phyloP scores from a whole-genome alignment of 2,329 filamentous ascomycete species.

The Fusarium longipes region DNA sequence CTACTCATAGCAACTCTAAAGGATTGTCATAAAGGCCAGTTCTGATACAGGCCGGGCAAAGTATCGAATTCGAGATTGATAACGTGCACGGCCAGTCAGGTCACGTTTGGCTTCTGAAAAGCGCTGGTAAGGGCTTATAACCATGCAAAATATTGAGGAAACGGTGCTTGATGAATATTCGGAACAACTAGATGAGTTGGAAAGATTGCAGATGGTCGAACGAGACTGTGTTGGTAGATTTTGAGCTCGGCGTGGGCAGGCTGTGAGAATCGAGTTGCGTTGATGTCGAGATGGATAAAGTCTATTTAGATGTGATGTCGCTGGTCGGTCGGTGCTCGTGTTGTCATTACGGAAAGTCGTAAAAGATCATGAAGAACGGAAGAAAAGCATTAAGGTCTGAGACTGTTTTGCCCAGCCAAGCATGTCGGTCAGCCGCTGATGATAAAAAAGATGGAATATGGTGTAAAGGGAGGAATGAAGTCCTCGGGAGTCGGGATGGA shows the following conservation, averaged over 20 bases:
- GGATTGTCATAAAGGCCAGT: conserved; percentile 44
- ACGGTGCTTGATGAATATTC: conserved; percentile 7
- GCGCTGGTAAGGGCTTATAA: conserved; percentile 27
- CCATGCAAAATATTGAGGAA: conserved; percentile 35
- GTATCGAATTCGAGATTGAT: conserved; percentile 35
- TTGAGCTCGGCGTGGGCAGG: conserved; percentile 36
- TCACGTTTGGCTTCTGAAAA: conserved; percentile 28
- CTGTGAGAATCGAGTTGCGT: conserved; percentile 18
- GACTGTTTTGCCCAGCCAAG: conserved; percentile 38
- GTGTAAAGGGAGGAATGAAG: conserved; percentile 42
- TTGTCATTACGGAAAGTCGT: conserved; percentile 47
- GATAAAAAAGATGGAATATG: conserved; percentile 27
- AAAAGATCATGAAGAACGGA: conserved; percentile 42
- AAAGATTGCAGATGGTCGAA: conserved; percentile 14
- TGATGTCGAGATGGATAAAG: conserved; percentile 30
- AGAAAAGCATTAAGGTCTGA: conserved; percentile 47
- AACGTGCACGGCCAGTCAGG: conserved; percentile 37
- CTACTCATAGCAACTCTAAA: conserved; percentile 69
- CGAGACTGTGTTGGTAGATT: conserved; percentile 14
- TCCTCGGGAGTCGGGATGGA: conserved; percentile 38
- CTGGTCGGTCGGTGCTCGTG: conserved; percentile 42
- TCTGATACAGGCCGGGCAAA: conserved; percentile 26
- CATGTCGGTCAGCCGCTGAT: conserved; percentile 39
- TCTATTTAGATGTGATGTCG: conserved; percentile 37
- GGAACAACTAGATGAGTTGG: background rate